These are phyloP conservation scores for Kodamaea fungicola DNA, from an alignment of 1,139 yeast genomes.

Conservation along the genomic window DNA sequence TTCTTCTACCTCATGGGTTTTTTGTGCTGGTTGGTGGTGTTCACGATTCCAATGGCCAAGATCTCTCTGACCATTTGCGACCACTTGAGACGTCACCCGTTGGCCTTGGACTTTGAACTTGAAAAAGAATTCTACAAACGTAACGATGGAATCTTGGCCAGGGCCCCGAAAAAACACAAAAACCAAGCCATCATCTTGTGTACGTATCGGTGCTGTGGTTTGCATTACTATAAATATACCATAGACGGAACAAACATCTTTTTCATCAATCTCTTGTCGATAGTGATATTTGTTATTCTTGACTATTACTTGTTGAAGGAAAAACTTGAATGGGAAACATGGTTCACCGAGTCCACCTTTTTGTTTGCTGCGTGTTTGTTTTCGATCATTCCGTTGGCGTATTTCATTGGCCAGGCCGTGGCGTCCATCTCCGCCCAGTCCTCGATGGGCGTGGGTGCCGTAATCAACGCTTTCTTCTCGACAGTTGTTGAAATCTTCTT, in stretches of 20 bases:
- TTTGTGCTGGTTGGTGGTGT: constrained; percentile 77
- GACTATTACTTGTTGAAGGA: constrained; percentile 69
- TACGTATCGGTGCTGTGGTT: constrained; percentile 89
- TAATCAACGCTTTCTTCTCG: constrained; percentile 94
- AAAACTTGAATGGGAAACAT: constrained; percentile 39
- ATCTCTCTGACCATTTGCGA: constrained; percentile 55
- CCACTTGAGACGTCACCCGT: constrained; percentile 86
- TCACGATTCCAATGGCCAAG: constrained; percentile 92
- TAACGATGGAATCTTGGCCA: constrained; percentile 12
- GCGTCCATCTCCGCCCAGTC: constrained; percentile 98
- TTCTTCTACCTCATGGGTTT: constrained; percentile 52
- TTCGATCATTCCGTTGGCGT: constrained; percentile 90
- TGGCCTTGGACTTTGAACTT: constrained; percentile 70
- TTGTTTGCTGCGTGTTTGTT: constrained; percentile 74
- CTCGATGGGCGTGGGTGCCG: constrained; percentile 99
- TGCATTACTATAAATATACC: constrained; percentile 91
- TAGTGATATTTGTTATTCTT: constrained; percentile 78
- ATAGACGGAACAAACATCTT: constrained; percentile 95
- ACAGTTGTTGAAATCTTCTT: constrained; percentile 91
- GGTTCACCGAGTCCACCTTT: constrained; percentile 59
- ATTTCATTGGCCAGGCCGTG: constrained; percentile 97
- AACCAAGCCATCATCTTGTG: constrained; percentile 57
- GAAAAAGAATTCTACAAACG: constrained; percentile 50
- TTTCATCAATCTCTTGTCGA: constrained; percentile 75
- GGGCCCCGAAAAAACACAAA: constrained; percentile 17